Base-by-base conservation (phyloP, 2,329 filamentous ascomycete species). In the Penicillium brevicompactum region DNA sequence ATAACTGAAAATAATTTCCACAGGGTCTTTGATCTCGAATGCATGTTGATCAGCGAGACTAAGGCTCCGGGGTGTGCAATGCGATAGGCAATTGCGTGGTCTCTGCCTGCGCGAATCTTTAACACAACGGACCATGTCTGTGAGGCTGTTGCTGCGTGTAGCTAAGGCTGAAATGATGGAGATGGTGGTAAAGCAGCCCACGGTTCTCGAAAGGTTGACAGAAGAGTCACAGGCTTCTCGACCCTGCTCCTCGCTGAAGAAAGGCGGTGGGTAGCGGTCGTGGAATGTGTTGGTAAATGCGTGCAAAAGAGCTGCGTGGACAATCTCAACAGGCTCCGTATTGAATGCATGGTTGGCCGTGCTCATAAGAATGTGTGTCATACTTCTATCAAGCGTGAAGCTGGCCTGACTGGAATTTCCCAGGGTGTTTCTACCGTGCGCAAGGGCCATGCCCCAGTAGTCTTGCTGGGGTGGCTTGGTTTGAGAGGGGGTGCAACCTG, bases 371-470 rank as follows among this genome's bases (percentile, higher is more conserved):
- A n/a, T 24, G 10, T 9, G 8, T 16, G 27, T 34, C 7, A 16
- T 34, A 30, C 16, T 16, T n/a, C 5, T 0, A 73, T 74, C 1
- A 72, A 75, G 16, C 40, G 40, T 42, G n/a, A 42, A 42, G 16
- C 21, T 24, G 3, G 10, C 8, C 1, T 11, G 21, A 21, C 10
- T 10, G 21, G 8, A 21, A 42, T 42, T 24, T 21, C 40, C 16
- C 7, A 42, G 21, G 8, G 16, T 42, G 40, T 42, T 42, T 24
- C 18, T 10, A n/a, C 13, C 14, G 13, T 37, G n/a, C 16, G 9
- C 40, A 42, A 16, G 16, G 7, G 21, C 16, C 40, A 21, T 3
- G 16, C 21, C 18, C 40, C 40, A 42, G 13, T 42, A 42, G n/a
- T 21, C 40, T 13, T 42, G 21, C 18, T 42, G 9, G 40, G 40